Base-by-base conservation (phyloP, 2,329 filamentous ascomycete species). In the Colletotrichum falcatum region DNA sequence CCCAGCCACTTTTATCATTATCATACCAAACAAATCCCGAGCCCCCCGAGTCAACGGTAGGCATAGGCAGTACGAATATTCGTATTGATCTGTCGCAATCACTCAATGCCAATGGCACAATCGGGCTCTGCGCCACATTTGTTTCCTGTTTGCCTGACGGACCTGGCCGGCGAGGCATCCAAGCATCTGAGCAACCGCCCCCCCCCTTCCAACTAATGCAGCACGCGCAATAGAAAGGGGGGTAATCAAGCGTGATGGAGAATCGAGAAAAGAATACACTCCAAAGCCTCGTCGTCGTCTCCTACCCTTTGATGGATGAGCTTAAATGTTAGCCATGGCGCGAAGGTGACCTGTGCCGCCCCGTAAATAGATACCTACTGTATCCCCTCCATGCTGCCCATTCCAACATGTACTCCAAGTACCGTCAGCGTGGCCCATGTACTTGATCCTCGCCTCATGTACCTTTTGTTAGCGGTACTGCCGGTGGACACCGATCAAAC, bases 391-490 rank as follows among this genome's bases (percentile, higher is more conserved):
- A 48, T 49, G 62, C 48, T 61, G 42, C n/a, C 42, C 12, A 37
- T 48, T 37, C 30, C 20, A 39, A 66, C 61, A 59, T 65, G 66
- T 60, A 54, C 33, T 51, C 51, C 3, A 66, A 62, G 67, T 70
- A 70, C 63, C 28, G 16, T 28, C 67, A 58, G 63, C 51, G 61
- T 46, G 42, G 49, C 44, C 26, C 35, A 70, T 58, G 67, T 70
- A 70, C 67, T 53, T 23, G 46, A 70, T 44, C 42, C 58, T 66
- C 58, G 39, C 67, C 35, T 35, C 33, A 53, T 67, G 67, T 70
- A 70, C 67, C 67, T 61, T 16, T 3, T 67, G 67, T 67, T 67
- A 70, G 67, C 44, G 67, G 56, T 62, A 70, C 63, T 20, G 56
- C 58, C 26, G 67, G 67, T 67, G 67, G 67, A 67, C 67, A 70